Conservation (phyloP, 352 stramenopile genomes). For the Chrysophaeum taylorii region DNA sequence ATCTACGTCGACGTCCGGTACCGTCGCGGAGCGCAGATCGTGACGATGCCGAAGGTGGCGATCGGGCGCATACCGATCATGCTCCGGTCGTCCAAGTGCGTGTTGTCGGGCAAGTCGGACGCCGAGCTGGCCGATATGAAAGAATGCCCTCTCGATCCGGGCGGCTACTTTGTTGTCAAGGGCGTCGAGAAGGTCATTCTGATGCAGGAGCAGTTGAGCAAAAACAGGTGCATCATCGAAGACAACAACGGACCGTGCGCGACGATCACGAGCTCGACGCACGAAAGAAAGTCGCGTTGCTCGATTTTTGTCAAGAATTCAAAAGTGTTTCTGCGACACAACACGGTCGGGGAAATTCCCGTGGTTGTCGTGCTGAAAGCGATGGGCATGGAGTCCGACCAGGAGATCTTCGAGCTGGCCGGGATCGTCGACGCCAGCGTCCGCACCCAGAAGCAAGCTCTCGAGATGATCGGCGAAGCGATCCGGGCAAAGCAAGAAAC, state of each 20-base stretch:
- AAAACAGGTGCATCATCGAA: slow-evolving; percentile 99
- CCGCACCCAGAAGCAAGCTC: slow-evolving; percentile 80
- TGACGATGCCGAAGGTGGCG: slow-evolving; percentile 91
- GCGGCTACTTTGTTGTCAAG: slow-evolving; percentile 99
- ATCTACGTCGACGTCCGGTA: slow-evolving; percentile 98
- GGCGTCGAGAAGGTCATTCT: slow-evolving; percentile 97
- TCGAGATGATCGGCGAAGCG: slow-evolving; percentile 92
- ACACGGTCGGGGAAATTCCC: slow-evolving; percentile 87
- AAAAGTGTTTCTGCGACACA: slow-evolving; percentile 94
- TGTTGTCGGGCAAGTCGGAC: slow-evolving; percentile 84
- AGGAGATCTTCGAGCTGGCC: slow-evolving; percentile 93
- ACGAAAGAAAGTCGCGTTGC: slow-evolving; percentile 90
- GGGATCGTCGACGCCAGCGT: slow-evolving; percentile 79
- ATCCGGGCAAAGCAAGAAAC: slow-evolving; percentile 50
- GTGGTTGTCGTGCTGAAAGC: slow-evolving; percentile 92
- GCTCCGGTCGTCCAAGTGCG: slow-evolving; percentile 88
- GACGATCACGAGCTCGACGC: slow-evolving; percentile 94
- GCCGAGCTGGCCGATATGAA: slow-evolving; percentile 86
- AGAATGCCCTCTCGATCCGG: slow-evolving; percentile 98
- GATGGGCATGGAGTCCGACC: slow-evolving; percentile 94
- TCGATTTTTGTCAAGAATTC: slow-evolving; percentile 94
- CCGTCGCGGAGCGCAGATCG: slow-evolving; percentile 88
- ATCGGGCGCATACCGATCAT: slow-evolving; percentile 96
- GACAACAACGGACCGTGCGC: slow-evolving; percentile 74
- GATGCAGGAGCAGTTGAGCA: slow-evolving; percentile 97